Evolutionary conservation across 176 grass and related monocot genomes (phyloP).

Genomic region (Phoenix dactylifera): DNA sequence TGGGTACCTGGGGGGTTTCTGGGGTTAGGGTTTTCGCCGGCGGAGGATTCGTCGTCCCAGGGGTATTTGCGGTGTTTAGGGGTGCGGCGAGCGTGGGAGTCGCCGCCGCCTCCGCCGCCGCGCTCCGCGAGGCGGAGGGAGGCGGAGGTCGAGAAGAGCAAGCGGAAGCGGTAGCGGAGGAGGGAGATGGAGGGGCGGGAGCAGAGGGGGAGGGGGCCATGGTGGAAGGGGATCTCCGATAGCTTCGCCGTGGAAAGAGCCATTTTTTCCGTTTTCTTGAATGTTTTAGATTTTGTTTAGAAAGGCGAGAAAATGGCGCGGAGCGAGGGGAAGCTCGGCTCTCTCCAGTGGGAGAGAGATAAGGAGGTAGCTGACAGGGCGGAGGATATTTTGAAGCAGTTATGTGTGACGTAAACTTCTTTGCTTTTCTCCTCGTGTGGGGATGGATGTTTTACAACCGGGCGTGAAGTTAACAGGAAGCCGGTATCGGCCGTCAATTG

Average conservation of each 20-base stretch:
- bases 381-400: too few relatives aligned
- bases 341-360: too few relatives aligned
- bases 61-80: not conserved
- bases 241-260: constrained; percentile 37
- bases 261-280: not conserved
- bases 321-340: too few relatives aligned
- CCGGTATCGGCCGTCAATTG: too few relatives aligned
- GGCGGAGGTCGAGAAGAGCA: constrained; percentile 7
- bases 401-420: too few relatives aligned
- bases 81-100: not conserved
- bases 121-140: constrained; percentile 21
- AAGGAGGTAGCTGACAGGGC: too few relatives aligned
- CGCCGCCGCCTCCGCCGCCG: not conserved
- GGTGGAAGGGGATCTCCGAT: constrained; percentile 58
- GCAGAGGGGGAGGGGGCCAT: constrained; percentile 42
- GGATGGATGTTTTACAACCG: too few relatives aligned
- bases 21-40: not conserved
- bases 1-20: constrained; percentile 9
- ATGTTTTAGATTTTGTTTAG: too few relatives aligned
- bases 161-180: constrained; percentile 13
- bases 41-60: not conserved
- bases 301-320: too few relatives aligned
- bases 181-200: constrained; percentile 25
- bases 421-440: too few relatives aligned
- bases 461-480: too few relatives aligned